Evolutionary conservation across 139 green algal genomes (phyloP).

Genomic region (Chlorella vulgaris): DNA sequence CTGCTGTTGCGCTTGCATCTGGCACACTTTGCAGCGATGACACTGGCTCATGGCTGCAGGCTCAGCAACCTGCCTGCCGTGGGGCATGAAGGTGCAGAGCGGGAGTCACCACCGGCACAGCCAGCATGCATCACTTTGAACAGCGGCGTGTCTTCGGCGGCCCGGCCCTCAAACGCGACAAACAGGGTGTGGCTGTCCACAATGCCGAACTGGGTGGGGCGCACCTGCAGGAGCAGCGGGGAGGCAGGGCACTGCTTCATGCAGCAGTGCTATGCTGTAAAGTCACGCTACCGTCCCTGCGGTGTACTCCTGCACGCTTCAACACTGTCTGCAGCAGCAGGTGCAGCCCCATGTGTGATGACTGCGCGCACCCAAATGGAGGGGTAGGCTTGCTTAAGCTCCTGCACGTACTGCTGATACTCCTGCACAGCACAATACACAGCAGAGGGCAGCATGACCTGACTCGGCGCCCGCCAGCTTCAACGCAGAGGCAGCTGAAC

Average conservation of each 20-base stretch:
- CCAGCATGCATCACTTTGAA: slow-evolving; percentile 32
- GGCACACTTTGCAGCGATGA: too few species aligned
- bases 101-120: too few species aligned
- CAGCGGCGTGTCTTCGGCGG: slow-evolving; percentile 3
- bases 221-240: not conserved
- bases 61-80: too few species aligned
- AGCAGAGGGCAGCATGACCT: not conserved
- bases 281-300: not conserved
- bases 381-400: slow-evolving; percentile 13
- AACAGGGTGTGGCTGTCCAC: slow-evolving; percentile 30
- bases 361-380: not conserved
- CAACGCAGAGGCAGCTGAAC: too few species aligned
- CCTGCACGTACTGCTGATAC: slow-evolving; percentile 8
- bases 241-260: not conserved
- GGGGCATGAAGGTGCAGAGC: too few species aligned
- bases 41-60: too few species aligned
- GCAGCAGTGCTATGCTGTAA: not conserved
- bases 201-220: slow-evolving; percentile 24
- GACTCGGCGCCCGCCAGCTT: not conserved
- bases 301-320: not conserved
- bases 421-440: not conserved
- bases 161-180: slow-evolving; percentile 31
- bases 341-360: not conserved
- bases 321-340: too few species aligned
- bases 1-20: too few species aligned